Evolutionary conservation across 371 early-diverging fungal genomes (phyloP).

Genomic region (Rhizopus stolonifer): DNA sequence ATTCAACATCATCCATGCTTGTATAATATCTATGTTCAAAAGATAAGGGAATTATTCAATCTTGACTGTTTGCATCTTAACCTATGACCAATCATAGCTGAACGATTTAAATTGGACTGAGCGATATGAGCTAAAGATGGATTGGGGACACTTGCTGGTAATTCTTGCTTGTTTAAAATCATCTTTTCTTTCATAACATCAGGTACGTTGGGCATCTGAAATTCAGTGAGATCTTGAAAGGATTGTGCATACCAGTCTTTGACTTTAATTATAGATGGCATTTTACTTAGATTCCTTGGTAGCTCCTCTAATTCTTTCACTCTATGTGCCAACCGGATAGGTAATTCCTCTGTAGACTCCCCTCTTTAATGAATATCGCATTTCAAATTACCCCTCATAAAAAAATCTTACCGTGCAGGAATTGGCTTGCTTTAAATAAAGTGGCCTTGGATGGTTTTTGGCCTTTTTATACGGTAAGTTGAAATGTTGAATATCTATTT

Average conservation of each 20-base stretch:
- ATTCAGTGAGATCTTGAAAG: constrained; percentile 73
- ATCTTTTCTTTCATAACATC: constrained; percentile 30
- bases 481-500: background rate
- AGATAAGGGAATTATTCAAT: too few species aligned
- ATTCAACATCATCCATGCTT: constrained; percentile 56
- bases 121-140: constrained; percentile 38
- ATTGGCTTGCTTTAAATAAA: constrained; percentile 87
- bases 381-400: background rate
- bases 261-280: constrained; percentile 88
- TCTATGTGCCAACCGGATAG: constrained; percentile 92
- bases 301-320: constrained; percentile 93
- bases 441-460: constrained; percentile 81
- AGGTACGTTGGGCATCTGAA: constrained; percentile 65
- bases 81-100: constrained; percentile 38
- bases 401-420: constrained; percentile 64
- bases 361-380: constrained; percentile 1
- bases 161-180: constrained; percentile 13
- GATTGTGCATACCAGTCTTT: constrained; percentile 96
- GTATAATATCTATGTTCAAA: constrained; percentile 70
- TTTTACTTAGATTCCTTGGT: constrained; percentile 82
- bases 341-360: constrained; percentile 84
- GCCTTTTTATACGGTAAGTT: constrained; percentile 53
- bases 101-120: constrained; percentile 16
- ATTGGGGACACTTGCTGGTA: constrained; percentile 66
- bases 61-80: too few species aligned